A percentile compares a stretch with the other conserved stretches of the same genome.
These are phyloP conservation scores for Pleurostoma richardsiae DNA, from an alignment of 2,329 filamentous ascomycete species.

Conservation along the genomic window DNA sequence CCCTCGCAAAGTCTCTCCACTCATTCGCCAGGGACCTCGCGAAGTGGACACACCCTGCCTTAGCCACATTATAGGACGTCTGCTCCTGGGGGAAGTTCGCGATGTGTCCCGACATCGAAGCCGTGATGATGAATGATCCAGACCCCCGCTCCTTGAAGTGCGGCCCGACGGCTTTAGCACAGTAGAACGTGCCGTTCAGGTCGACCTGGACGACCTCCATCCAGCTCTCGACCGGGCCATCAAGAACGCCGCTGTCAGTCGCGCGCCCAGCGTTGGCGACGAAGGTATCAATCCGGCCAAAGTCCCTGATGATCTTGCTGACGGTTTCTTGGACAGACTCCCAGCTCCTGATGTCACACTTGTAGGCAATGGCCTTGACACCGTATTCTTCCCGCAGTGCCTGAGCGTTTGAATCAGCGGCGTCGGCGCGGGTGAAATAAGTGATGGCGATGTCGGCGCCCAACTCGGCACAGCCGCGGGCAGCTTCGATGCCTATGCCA, in stretches of 20 bases:
- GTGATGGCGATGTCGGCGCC: slow-evolving; percentile 69
- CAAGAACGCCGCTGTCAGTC: slow-evolving; percentile 62
- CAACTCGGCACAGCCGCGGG: slow-evolving; percentile 65
- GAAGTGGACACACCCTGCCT: slow-evolving; percentile 47
- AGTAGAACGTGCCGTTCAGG: slow-evolving; percentile 67
- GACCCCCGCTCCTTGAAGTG: slow-evolving; percentile 60
- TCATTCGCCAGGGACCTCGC: slow-evolving; percentile 52
- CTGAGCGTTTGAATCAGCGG: slow-evolving; percentile 60
- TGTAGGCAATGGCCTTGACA: slow-evolving; percentile 59
- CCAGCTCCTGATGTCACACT: slow-evolving; percentile 52
- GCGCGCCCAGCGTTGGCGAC: slow-evolving; percentile 73
- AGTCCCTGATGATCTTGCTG: slow-evolving; percentile 64
- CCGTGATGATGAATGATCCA: slow-evolving; percentile 64
- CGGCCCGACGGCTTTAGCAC: slow-evolving; percentile 57
- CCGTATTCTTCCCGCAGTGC: slow-evolving; percentile 63
- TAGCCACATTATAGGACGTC: slow-evolving; percentile 62
- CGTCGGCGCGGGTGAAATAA: slow-evolving; percentile 65
- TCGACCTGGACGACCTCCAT: slow-evolving; percentile 58
- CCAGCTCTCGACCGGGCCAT: slow-evolving; percentile 64
- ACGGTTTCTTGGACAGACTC: slow-evolving; percentile 46
- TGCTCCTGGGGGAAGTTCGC: slow-evolving; percentile 67
- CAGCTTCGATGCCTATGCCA: slow-evolving; percentile 66
- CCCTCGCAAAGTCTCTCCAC: slow-evolving; percentile 63
- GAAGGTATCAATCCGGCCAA: slow-evolving; percentile 69
- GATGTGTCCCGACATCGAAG: slow-evolving; percentile 66